Evolutionary conservation across 2,329 filamentous ascomycete species (phyloP), one percentile per base, ranked within the genome.

Genomic region (Pseudogymnoascus sp.): DNA sequence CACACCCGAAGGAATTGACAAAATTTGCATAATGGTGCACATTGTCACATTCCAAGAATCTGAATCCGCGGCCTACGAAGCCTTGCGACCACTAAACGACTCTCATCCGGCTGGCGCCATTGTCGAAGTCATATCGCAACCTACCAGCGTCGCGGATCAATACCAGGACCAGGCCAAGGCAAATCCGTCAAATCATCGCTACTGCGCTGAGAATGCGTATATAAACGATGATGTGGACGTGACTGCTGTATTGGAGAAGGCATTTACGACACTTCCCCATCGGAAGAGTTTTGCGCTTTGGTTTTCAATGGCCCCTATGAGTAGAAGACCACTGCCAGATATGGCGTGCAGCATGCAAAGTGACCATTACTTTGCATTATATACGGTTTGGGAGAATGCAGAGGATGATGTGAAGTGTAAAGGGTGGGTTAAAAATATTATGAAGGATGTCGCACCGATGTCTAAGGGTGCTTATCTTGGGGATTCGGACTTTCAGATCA

Each of bases 341-440:
- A 84, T 84, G 82, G 82, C 82, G 3, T 71, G 83, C 12, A 80
- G 77, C 28, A 78, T 84, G 78, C 81, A 83, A 62, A 77, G 76
- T 0, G 82, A 84, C 66, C 81, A 84, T 69, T 84, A 84, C 70
- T 79, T 84, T 68, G 80, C 82, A 1, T 62, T 81, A 2, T 84
- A 84, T 66, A 75, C 78, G 0, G 72, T 82, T 1, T 84, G 80
- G 78, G 77, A 82, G 59, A 71, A 80, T 24, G 72, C 70, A 16
- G 65, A 68, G 2, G 80, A 83, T 40, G 82, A 84, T 64, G 69
- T 68, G 0, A 65, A 66, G n/a, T 81, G 77, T 68, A 70, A 72
- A 31, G 65, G 43, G 1, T 84, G 82, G 82, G 75, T 81, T 0
- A 68, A 69, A n/a, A 65, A 73, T 24, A 68, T 77, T 1, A 78